These are phyloP conservation scores for Hydnomerulius pinastri DNA, from an alignment of 768 basidiomycete genomes.

Conservation along the genomic window DNA sequence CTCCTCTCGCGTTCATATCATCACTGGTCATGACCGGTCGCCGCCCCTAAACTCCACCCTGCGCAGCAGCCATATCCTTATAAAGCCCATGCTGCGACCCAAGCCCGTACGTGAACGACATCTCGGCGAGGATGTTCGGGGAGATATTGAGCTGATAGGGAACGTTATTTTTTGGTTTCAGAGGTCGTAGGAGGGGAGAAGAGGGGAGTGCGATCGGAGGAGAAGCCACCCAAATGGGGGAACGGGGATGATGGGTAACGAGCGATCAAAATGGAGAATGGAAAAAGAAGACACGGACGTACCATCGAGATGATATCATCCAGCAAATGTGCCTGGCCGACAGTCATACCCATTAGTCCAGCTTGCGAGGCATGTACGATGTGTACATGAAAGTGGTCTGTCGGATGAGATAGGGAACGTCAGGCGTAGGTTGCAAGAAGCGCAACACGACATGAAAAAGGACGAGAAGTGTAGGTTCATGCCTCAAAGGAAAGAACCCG, in stretches of 20 bases:
- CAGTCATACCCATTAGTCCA: constrained; percentile 66
- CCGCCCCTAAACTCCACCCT: too few species aligned
- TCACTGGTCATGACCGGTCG: too few species aligned
- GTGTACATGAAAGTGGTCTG: constrained; percentile 95
- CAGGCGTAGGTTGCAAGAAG: too few species aligned
- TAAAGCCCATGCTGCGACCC: constrained; percentile 82
- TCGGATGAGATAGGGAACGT: not conserved
- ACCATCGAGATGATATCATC: constrained; percentile 92
- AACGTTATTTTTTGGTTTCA: not conserved
- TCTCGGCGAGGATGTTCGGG: constrained; percentile 57
- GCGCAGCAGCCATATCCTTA: constrained; percentile 42
- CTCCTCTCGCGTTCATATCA: too few species aligned
- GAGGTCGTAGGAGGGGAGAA: not conserved
- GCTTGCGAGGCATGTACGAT: constrained; percentile 74
- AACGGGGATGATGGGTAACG: not conserved
- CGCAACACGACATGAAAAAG: too few species aligned
- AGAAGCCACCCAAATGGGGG: not conserved
- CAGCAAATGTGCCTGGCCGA: constrained; percentile 90
- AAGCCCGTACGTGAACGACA: constrained; percentile 81
- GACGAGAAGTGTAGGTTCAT: too few species aligned
- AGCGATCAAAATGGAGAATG: not conserved
- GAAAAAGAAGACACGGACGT: constrained; percentile 14
- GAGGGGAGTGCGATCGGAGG: too few species aligned
- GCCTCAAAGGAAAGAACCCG: too few species aligned
- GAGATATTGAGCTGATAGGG: constrained; percentile 61